A percentile compares a stretch with the other conserved stretches of the same genome.
Evolutionary conservation across 768 basidiomycete species (phyloP).

Genomic region (Serendipita sp.): DNA sequence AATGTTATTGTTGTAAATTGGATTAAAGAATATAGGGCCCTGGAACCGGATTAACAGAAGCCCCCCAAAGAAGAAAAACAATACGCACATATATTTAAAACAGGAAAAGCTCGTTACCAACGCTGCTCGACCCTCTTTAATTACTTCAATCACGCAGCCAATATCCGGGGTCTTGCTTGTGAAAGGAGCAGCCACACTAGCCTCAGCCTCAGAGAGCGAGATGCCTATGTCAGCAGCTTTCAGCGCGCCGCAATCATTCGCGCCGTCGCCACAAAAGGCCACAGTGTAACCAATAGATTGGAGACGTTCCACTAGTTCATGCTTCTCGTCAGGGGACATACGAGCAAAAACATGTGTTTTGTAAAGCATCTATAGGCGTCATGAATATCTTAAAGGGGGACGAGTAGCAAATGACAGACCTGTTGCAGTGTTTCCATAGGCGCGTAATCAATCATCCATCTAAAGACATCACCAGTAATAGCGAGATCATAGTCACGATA

Average conservation of each 20-base stretch:
- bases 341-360: conserved; percentile 93
- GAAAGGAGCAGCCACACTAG: conserved; percentile 95
- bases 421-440: conserved; percentile 87
- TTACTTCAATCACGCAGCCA: conserved; percentile 87
- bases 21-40: conserved; percentile 96
- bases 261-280: conserved; percentile 96
- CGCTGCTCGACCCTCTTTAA: conserved; percentile 90
- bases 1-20: conserved; percentile 97
- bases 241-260: conserved; percentile 95
- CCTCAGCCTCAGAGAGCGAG: conserved; percentile 93
- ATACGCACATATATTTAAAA: conserved; percentile 94
- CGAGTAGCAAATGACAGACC: conserved; percentile 28
- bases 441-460: conserved; percentile 95
- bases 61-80: not conserved
- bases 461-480: conserved; percentile 87
- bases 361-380: conserved; percentile 66
- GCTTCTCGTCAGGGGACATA: conserved; percentile 99
- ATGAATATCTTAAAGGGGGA: not conserved
- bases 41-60: conserved; percentile 18
- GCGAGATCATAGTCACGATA: conserved; percentile 83
- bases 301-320: conserved; percentile 89
- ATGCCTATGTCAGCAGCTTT: conserved; percentile 98
- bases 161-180: conserved; percentile 90
- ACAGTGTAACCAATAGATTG: conserved; percentile 91
- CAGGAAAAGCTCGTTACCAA: conserved; percentile 97